These are phyloP conservation scores for Thelonectria rubi DNA, from an alignment of 2,329 filamentous ascomycete species.

Conservation along the genomic window DNA sequence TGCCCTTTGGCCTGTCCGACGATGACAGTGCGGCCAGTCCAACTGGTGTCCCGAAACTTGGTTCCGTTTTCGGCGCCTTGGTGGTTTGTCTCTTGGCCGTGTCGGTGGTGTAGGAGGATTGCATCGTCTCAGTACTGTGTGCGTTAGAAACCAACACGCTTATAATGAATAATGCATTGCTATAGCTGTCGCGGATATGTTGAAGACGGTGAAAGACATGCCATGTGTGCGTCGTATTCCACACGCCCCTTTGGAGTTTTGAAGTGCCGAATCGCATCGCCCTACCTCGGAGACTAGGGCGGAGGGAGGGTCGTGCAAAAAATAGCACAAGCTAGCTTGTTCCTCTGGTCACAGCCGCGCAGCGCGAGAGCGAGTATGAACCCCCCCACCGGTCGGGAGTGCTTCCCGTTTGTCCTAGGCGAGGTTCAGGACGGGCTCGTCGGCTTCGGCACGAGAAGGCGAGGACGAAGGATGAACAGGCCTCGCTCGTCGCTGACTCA, in stretches of 20 bases:
- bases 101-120: slow-evolving; percentile 30
- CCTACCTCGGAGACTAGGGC: neutral
- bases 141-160: neutral
- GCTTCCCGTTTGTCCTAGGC: neutral
- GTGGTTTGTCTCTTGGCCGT: slow-evolving; percentile 32
- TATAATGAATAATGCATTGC: slow-evolving; percentile 10
- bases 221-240: neutral
- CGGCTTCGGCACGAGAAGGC: too few species aligned
- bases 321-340: slow-evolving; percentile 2
- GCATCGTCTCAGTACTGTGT: neutral
- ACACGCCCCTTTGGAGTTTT: neutral
- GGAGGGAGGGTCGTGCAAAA: neutral
- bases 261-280: neutral
- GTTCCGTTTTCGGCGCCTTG: slow-evolving; percentile 33
- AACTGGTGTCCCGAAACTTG: slow-evolving; percentile 33
- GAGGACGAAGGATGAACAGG: neutral
- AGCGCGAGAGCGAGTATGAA: slow-evolving; percentile 8
- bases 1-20: slow-evolving; percentile 57
- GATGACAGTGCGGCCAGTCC: slow-evolving; percentile 44
- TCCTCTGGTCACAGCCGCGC: slow-evolving; percentile 6
- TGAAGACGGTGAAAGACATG: neutral
- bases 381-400: slow-evolving; percentile 4
- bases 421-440: neutral
- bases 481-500: slow-evolving; percentile 1
- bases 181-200: neutral